These are phyloP conservation scores for Priceomyces melissophilus DNA, from an alignment of 805 yeast species.

Conservation along the genomic window DNA sequence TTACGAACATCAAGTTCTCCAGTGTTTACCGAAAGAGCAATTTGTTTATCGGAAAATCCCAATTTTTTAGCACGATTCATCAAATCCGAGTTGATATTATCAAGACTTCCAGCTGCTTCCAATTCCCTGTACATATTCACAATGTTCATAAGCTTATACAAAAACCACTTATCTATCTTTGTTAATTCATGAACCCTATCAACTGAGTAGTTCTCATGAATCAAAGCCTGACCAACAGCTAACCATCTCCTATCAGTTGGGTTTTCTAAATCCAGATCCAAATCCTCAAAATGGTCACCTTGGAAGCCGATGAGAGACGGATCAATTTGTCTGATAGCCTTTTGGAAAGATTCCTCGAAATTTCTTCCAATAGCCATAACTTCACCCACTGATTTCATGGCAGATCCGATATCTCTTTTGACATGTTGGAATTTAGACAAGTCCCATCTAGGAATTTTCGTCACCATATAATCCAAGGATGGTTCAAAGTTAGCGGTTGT, in stretches of 20 bases:
- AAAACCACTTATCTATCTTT: constrained; percentile 94
- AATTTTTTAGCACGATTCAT: constrained; percentile 81
- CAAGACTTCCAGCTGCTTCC: constrained; percentile 55
- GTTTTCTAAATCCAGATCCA: constrained; percentile 72
- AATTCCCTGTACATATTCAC: constrained; percentile 84
- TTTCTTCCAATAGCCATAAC: constrained; percentile 99
- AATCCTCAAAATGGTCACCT: constrained; percentile 72
- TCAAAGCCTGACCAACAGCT: constrained; percentile 95
- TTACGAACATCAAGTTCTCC: constrained; percentile 80
- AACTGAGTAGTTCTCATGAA: constrained; percentile 87
- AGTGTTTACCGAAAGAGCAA: constrained; percentile 69
- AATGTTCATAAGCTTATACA: constrained; percentile 87
- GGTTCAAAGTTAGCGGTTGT: constrained; percentile 98
- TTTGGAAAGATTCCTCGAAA: constrained; percentile 96
- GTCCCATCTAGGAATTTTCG: constrained; percentile 99
- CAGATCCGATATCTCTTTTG: constrained; percentile 86
- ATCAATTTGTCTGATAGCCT: constrained; percentile 94
- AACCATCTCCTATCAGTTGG: constrained; percentile 97
- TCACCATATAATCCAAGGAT: constrained; percentile 91
- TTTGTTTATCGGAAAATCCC: constrained; percentile 95
- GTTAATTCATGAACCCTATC: constrained; percentile 89
- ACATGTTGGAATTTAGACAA: constrained; percentile 93
- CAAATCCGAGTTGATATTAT: constrained; percentile 62
- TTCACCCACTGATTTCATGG: constrained; percentile 99
- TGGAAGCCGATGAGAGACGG: constrained; percentile 90